Conservation (phyloP, 805 yeast genomes). For the Barnettozyma sp. region DNA sequence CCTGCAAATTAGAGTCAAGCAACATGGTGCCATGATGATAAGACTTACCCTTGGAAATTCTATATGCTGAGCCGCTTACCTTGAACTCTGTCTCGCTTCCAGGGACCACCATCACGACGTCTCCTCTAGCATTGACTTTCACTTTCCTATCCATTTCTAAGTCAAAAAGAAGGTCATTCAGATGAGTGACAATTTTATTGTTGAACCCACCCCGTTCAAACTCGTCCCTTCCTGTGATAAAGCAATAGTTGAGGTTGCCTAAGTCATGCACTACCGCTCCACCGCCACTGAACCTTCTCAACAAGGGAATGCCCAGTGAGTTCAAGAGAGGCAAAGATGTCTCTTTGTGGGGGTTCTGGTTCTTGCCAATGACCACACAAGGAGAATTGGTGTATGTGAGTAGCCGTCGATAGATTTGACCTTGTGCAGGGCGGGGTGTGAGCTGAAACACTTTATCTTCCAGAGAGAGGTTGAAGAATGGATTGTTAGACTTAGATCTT, state of each 20-base stretch:
- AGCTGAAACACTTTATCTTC: constrained; percentile 71
- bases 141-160: neutral
- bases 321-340: constrained; percentile 53
- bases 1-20: constrained; percentile 54
- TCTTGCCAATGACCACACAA: constrained; percentile 92
- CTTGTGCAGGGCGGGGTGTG: constrained; percentile 38
- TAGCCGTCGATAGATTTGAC: constrained; percentile 33
- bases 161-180: constrained; percentile 13
- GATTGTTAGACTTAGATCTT: constrained; percentile 53
- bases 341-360: constrained; percentile 93
- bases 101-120: constrained; percentile 40
- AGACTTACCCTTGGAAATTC: constrained; percentile 71
- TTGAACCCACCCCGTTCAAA: constrained; percentile 45
- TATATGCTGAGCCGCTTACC: constrained; percentile 90
- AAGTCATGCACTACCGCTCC: constrained; percentile 94
- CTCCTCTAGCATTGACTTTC: constrained; percentile 68
- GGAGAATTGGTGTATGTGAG: constrained; percentile 71
- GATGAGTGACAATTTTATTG: constrained; percentile 33
- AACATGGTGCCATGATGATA: constrained; percentile 97
- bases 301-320: constrained; percentile 48
- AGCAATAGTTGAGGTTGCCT: constrained; percentile 85
- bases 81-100: constrained; percentile 41
- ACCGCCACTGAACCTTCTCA: constrained; percentile 87
- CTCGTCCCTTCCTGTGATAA: constrained; percentile 57
- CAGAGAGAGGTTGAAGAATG: constrained; percentile 69